These are phyloP conservation scores for Centella asiatica DNA, from an alignment of 129 eudicot species.

Conservation along the genomic window DNA sequence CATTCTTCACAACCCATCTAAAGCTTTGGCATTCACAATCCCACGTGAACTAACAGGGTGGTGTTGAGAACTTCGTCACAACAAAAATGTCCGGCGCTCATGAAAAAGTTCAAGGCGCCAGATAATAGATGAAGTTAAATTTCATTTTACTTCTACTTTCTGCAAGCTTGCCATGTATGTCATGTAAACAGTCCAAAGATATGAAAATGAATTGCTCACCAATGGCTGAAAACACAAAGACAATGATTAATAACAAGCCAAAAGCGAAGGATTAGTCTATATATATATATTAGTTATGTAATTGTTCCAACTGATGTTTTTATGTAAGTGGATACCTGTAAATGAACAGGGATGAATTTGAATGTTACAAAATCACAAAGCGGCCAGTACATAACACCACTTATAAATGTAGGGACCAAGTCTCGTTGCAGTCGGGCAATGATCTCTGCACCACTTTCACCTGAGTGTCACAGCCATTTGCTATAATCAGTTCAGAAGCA, in stretches of 20 bases:
- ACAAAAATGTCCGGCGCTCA: background rate
- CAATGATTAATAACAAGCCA: too few species aligned
- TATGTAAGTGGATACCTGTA: conserved; percentile 88
- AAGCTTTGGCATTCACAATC: too few species aligned
- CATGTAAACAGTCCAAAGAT: conserved; percentile 73
- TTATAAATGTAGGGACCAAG: conserved; percentile 69
- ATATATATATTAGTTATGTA: too few species aligned
- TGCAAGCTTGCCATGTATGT: conserved; percentile 86
- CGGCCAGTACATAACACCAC: conserved; percentile 95
- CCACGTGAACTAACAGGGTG: too few species aligned
- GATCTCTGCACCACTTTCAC: conserved; percentile 67
- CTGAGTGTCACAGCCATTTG: conserved; percentile 25
- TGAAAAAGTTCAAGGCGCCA: background rate
- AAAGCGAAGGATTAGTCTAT: too few species aligned
- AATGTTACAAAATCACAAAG: conserved; percentile 90
- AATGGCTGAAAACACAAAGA: conserved; percentile 56
- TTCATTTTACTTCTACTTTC: conserved; percentile 37
- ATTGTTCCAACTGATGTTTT: too few species aligned
- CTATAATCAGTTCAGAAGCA: background rate
- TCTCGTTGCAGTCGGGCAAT: conserved; percentile 77
- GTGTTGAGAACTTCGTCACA: background rate
- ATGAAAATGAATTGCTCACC: conserved; percentile 76
- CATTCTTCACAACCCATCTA: too few species aligned
- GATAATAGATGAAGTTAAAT: background rate
- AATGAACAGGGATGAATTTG: conserved; percentile 87